These are phyloP conservation scores for Plasmodium gaboni DNA, from an alignment of 169 alveolate species.

Conservation along the genomic window DNA sequence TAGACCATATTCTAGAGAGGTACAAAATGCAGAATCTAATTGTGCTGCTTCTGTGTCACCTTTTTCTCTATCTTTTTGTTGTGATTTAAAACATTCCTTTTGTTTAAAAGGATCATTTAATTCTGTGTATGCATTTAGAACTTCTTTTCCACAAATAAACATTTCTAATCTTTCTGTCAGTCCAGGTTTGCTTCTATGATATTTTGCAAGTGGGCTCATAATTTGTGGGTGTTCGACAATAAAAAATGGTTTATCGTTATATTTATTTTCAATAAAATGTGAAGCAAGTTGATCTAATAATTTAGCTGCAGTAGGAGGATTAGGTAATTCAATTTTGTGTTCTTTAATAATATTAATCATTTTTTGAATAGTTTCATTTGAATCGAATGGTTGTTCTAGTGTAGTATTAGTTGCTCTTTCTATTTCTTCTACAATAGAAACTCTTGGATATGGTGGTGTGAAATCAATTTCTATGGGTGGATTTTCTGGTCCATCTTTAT, in stretches of 20 bases:
- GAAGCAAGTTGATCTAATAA: slow-evolving; percentile 87
- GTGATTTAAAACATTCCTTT: slow-evolving; percentile 93
- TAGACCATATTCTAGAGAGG: slow-evolving; percentile 94
- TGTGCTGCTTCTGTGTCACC: slow-evolving; percentile 93
- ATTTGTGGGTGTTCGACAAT: slow-evolving; percentile 98
- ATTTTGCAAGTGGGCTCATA: slow-evolving; percentile 99
- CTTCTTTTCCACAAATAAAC: slow-evolving; percentile 96
- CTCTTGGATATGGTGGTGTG: slow-evolving; percentile 97
- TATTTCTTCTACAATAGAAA: slow-evolving; percentile 91
- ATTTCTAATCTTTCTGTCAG: slow-evolving; percentile 98
- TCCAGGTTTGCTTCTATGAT: slow-evolving; percentile 93
- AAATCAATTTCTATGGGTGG: slow-evolving; percentile 95
- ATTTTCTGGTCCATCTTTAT: slow-evolving; percentile 96
- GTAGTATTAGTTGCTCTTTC: slow-evolving; percentile 88
- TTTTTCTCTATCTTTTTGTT: slow-evolving; percentile 84
- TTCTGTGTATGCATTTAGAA: slow-evolving; percentile 99
- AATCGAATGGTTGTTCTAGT: slow-evolving; percentile 83
- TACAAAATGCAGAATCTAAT: slow-evolving; percentile 93
- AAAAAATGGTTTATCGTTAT: slow-evolving; percentile 93
- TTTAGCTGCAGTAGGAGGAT: slow-evolving; percentile 78
- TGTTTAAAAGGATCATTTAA: slow-evolving; percentile 98
- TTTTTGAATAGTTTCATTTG: slow-evolving; percentile 75
- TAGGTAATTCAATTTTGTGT: slow-evolving; percentile 84
- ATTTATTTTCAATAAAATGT: slow-evolving; percentile 94
- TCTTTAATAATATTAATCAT: slow-evolving; percentile 79